Percentiles rank a stretch among this genome's conserved stretches.
These are phyloP conservation scores for Neospora caninum DNA, from an alignment of 169 alveolate species.

Conservation along the genomic window DNA sequence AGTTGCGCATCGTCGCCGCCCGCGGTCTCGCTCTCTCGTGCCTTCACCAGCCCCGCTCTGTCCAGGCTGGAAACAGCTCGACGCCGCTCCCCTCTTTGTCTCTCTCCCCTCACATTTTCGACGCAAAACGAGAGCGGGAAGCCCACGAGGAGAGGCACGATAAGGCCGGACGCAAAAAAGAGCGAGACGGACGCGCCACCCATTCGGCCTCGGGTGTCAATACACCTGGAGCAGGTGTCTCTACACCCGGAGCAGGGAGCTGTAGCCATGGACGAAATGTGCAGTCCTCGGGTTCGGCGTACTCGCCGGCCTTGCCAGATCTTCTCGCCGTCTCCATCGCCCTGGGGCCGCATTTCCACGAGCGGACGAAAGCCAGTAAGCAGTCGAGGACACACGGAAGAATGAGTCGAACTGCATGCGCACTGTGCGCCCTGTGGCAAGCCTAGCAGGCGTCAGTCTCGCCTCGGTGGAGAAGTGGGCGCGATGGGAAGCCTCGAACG, in stretches of 20 bases:
- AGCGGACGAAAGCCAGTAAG: conserved; percentile 3
- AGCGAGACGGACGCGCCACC: background rate
- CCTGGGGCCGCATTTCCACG: background rate
- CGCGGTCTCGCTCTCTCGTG: background rate
- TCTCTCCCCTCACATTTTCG: background rate
- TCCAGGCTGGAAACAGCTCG: background rate
- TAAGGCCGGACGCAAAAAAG: background rate
- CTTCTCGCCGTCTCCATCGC: background rate
- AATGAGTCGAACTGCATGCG: too few species aligned
- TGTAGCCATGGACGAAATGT: too few species aligned
- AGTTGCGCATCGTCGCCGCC: background rate
- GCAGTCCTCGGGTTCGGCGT: background rate
- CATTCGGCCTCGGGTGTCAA: background rate
- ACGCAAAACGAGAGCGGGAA: background rate
- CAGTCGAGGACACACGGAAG: too few species aligned
- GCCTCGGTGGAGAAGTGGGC: too few species aligned
- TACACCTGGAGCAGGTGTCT: too few species aligned
- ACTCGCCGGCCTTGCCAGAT: background rate
- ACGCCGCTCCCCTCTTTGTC: background rate
- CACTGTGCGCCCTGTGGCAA: too few species aligned
- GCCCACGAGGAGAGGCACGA: background rate
- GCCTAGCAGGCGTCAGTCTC: too few species aligned
- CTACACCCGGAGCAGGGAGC: too few species aligned
- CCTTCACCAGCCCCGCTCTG: background rate
- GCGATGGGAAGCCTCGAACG: too few species aligned